phyloP scores from a whole-genome alignment of 371 early-diverging fungal genomes.

The Mucor irregularis region DNA sequence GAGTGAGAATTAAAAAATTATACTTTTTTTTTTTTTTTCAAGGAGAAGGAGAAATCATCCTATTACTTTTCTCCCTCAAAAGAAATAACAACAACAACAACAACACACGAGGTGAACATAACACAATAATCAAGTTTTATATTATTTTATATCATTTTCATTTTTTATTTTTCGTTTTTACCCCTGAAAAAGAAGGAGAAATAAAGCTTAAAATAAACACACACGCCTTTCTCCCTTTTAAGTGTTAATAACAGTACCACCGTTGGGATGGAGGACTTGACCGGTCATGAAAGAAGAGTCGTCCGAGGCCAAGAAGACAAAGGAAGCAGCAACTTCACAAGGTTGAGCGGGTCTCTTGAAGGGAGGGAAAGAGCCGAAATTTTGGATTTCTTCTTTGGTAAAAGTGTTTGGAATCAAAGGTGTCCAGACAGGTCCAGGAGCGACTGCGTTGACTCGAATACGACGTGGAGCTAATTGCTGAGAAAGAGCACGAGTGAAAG shows the following conservation, averaged over 20 bases:
- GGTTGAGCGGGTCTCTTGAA: conserved; percentile 69
- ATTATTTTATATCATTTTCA: background rate
- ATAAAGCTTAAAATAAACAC: background rate
- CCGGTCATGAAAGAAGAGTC: conserved; percentile 68
- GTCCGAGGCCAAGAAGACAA: conserved; percentile 64
- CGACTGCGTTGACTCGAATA: conserved; percentile 68
- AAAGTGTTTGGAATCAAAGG: conserved; percentile 70
- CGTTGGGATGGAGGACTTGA: conserved; percentile 56
- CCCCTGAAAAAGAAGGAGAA: background rate
- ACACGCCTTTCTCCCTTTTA: conserved; percentile 11
- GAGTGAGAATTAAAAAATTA: conserved; percentile 14
- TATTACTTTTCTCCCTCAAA: no score
- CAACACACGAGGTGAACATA: background rate
- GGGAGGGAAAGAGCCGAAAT: conserved; percentile 69
- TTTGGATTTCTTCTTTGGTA: conserved; percentile 59
- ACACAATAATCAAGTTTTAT: background rate
- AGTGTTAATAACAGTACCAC: conserved; percentile 48
- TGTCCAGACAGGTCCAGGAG: conserved; percentile 70
- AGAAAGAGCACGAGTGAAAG: conserved; percentile 64
- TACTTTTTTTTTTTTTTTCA: no score
- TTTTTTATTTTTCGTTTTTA: background rate
- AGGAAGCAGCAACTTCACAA: conserved; percentile 63
- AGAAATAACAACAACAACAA: no score
- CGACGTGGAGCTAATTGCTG: conserved; percentile 58
- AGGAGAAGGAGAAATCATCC: no score